phyloP scores from a whole-genome alignment of 805 yeast species.

The Scheffersomyces coipomensis region DNA sequence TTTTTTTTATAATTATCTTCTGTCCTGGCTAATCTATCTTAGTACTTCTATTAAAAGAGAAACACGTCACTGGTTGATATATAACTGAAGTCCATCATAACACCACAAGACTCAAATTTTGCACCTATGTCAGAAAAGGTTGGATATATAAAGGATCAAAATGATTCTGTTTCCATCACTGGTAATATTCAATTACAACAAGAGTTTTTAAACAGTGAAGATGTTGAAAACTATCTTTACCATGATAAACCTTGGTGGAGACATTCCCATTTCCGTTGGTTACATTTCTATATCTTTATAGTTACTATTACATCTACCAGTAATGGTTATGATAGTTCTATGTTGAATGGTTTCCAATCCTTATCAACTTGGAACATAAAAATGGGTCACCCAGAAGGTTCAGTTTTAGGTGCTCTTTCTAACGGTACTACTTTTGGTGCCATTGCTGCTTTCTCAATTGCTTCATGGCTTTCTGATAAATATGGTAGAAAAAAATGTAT shows the following conservation, averaged over 20 bases:
- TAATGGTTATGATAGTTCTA: constrained; percentile 48
- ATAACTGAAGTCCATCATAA: no score
- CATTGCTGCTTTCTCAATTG: constrained; percentile 24
- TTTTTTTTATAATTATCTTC: no score
- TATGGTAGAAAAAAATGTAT: constrained; percentile 38
- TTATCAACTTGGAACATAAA: constrained; percentile 38
- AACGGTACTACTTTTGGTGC: constrained; percentile 45
- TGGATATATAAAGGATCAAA: no score
- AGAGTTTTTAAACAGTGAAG: background rate
- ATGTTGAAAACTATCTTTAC: constrained; percentile 13
- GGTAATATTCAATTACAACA: constrained; percentile 2
- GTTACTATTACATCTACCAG: constrained; percentile 47
- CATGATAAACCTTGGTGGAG: constrained; percentile 27
- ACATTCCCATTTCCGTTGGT: constrained; percentile 34
- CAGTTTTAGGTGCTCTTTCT: constrained; percentile 38
- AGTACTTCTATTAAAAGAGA: no score
- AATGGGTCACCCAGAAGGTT: constrained; percentile 39
- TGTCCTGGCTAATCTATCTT: no score
- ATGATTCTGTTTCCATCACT: constrained; percentile 1
- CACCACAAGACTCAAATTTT: no score
- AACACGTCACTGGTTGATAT: constrained; percentile 3
- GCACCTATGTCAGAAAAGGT: no score
- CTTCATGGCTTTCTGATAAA: constrained; percentile 30
- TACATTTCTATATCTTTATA: constrained; percentile 38
- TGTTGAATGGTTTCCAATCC: constrained; percentile 52